These are phyloP conservation scores for Backusella mclennaniae DNA, from an alignment of 192 early-diverging fungal species.

Conservation along the genomic window DNA sequence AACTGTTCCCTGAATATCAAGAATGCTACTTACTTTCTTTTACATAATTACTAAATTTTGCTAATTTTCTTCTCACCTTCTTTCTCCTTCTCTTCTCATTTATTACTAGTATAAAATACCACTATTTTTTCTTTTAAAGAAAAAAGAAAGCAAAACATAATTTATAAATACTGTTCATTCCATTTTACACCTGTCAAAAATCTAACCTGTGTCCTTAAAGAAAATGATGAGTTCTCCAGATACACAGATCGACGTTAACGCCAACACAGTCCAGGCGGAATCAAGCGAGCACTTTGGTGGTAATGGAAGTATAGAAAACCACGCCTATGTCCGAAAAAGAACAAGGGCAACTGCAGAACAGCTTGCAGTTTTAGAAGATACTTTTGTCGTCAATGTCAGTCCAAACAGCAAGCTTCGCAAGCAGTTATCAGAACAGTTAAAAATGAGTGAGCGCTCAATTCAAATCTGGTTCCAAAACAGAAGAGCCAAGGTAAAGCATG, in stretches of 20 bases:
- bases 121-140: not conserved
- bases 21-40: not conserved
- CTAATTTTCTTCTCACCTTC: not conserved
- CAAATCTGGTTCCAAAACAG: slow-evolving; percentile 38
- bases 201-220: not conserved
- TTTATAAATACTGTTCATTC: not conserved
- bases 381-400: slow-evolving; percentile 63
- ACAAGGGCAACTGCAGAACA: slow-evolving; percentile 69
- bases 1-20: not conserved
- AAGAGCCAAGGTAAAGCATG: slow-evolving; percentile 30
- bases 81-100: not conserved
- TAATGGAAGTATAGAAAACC: not conserved
- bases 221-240: not conserved
- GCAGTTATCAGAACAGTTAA: slow-evolving; percentile 60
- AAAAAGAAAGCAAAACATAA: not conserved
- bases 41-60: not conserved
- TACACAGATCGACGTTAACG: not conserved
- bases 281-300: not conserved
- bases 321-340: slow-evolving; percentile 36
- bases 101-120: not conserved
- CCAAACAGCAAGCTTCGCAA: slow-evolving; percentile 66
- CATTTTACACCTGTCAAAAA: not conserved
- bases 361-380: slow-evolving; percentile 64
- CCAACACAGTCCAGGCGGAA: not conserved
- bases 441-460: slow-evolving; percentile 56